A percentile compares a stretch with the other conserved stretches of the same genome.
Evolutionary conservation across 1,139 yeast genomes (phyloP).

Genomic region (Lipomyces yarrowii): DNA sequence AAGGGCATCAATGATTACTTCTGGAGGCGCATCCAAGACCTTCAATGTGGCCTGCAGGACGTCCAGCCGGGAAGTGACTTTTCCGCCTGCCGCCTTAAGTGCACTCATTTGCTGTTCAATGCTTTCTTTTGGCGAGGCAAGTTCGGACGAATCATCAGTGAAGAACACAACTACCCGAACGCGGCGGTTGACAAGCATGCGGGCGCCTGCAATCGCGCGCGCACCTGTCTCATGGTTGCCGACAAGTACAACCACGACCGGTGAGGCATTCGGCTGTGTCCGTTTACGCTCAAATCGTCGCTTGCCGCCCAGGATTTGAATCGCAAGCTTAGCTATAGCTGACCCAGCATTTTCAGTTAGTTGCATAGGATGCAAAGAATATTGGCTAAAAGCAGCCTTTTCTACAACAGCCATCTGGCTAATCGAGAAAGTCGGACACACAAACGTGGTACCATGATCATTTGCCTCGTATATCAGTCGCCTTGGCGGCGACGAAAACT

Average conservation of each 20-base stretch:
- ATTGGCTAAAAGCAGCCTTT: constrained; percentile 54
- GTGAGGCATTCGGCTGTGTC: constrained; percentile 80
- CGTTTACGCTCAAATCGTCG: constrained; percentile 60
- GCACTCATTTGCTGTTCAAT: constrained; percentile 52
- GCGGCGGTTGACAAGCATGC: constrained; percentile 77
- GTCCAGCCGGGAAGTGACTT: constrained; percentile 46
- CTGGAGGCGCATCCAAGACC: constrained; percentile 71
- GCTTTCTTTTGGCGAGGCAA: constrained; percentile 23
- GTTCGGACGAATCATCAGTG: constrained; percentile 25
- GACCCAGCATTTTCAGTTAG: constrained; percentile 74
- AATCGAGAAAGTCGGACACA: constrained; percentile 68
- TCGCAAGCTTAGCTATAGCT: constrained; percentile 62
- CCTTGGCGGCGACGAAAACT: constrained; percentile 13
- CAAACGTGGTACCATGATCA: constrained; percentile 9
- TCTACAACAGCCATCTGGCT: constrained; percentile 83
- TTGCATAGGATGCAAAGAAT: constrained; percentile 53
- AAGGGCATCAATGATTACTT: constrained; percentile 78
- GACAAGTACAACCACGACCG: constrained; percentile 68
- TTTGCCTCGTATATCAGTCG: constrained; percentile 13
- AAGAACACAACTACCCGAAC: constrained; percentile 58
- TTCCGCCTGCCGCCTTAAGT: constrained; percentile 60
- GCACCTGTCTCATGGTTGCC: constrained; percentile 78
- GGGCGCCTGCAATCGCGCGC: constrained; percentile 76
- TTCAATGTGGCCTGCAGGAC: constrained; percentile 44
- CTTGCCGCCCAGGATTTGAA: constrained; percentile 69